Conservation (phyloP, 148 eudicot species). For the Polygonum aviculare region DNA sequence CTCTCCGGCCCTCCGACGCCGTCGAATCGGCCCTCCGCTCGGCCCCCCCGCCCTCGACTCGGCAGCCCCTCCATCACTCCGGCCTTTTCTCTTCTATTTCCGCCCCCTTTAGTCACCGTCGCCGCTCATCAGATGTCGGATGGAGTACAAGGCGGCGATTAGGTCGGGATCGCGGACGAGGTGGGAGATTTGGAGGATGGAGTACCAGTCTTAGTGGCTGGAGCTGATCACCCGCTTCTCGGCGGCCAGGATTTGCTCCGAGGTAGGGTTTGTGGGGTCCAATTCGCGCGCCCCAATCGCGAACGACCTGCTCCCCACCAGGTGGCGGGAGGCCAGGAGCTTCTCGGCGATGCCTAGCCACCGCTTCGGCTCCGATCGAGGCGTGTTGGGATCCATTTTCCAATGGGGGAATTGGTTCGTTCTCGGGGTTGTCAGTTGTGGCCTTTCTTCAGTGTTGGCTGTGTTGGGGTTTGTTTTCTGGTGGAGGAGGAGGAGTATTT, state of each 20-base stretch:
- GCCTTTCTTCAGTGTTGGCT: background rate
- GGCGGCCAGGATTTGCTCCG: constrained; percentile 67
- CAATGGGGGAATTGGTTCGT: no score
- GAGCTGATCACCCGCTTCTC: constrained; percentile 45
- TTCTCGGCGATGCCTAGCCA: constrained; percentile 77
- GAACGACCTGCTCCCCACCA: constrained; percentile 60
- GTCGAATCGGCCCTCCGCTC: no score
- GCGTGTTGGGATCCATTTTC: constrained; percentile 44
- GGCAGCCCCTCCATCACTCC: no score
- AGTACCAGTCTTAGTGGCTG: constrained; percentile 47
- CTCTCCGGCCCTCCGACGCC: no score
- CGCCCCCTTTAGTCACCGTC: no score
- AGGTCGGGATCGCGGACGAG: constrained; percentile 40
- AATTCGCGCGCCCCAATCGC: constrained; percentile 76
- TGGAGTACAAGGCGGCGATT: constrained; percentile 36
- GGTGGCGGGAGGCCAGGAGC: constrained; percentile 56
- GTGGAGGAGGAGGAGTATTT: background rate
- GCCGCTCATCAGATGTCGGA: no score
- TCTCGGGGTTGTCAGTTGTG: background rate
- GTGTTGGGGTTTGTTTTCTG: constrained; percentile 6
- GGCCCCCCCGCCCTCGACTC: no score
- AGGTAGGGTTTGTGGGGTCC: constrained; percentile 50
- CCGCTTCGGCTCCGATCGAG: constrained; percentile 62
- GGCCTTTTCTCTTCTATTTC: no score
- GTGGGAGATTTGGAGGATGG: constrained; percentile 51